Conservation (phyloP, 371 early-diverging fungal genomes). For the Apophysomyces ossiformis region DNA sequence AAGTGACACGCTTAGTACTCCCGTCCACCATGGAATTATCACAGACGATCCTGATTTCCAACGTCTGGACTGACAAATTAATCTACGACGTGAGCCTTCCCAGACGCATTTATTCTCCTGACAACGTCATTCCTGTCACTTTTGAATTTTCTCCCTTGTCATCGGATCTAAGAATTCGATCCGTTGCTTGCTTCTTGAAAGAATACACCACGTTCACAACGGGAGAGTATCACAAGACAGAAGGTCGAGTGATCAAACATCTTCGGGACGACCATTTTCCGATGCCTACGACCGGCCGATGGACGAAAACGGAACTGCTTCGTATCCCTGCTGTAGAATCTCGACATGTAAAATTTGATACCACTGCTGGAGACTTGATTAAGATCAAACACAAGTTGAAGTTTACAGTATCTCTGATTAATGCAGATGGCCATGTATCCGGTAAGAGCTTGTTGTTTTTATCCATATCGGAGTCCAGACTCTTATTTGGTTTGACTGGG, state of each 20-base stretch:
- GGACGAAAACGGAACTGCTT: conserved; percentile 33
- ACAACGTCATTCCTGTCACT: conserved; percentile 26
- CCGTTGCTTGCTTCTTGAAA: conserved; percentile 33
- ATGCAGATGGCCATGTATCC: conserved; percentile 36
- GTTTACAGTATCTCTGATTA: conserved; percentile 33
- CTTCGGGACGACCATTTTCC: conserved; percentile 36
- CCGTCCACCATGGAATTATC: conserved; percentile 21
- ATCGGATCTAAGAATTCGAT: conserved; percentile 21
- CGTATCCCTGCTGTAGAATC: conserved; percentile 23
- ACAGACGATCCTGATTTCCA: conserved; percentile 28
- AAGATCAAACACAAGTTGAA: conserved; percentile 44
- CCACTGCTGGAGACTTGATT: conserved; percentile 26
- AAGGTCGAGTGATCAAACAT: conserved; percentile 24
- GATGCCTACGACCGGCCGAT: conserved; percentile 11
- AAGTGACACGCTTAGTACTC: conserved; percentile 18
- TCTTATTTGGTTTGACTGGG: conserved; percentile 2
- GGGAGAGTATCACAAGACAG: conserved; percentile 21
- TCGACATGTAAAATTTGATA: conserved; percentile 27
- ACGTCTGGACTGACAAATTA: conserved; percentile 34
- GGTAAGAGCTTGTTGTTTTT: conserved; percentile 27
- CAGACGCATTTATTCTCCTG: conserved; percentile 20
- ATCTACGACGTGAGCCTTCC: conserved; percentile 36
- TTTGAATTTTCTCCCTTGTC: conserved; percentile 31
- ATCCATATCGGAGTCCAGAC: neutral
- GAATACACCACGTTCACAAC: conserved; percentile 28